Conservation (phyloP, 177 flowering plant genomes). For the Vitis hybrid region DNA sequence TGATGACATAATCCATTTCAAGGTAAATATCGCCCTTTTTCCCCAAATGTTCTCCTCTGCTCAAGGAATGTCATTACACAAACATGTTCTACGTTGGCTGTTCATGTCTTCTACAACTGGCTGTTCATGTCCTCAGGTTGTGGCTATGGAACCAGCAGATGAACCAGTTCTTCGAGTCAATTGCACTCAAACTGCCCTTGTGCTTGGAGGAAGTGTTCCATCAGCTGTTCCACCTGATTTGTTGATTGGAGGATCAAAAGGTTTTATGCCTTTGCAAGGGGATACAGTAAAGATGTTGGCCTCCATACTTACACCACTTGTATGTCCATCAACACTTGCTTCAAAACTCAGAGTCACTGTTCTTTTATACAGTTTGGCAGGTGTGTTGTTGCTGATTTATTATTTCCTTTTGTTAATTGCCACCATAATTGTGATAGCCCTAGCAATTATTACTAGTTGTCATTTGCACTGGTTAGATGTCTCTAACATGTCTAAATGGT, state of each 20-base stretch:
- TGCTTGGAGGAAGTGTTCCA: conserved; percentile 82
- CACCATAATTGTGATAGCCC: neutral
- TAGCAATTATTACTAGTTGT: neutral
- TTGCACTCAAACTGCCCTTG: conserved; percentile 74
- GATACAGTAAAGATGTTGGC: conserved; percentile 63
- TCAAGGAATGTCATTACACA: conserved; percentile 2
- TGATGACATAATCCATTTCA: conserved; percentile 58
- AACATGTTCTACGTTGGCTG: neutral
- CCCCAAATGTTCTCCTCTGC: neutral
- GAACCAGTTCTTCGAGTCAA: conserved; percentile 73
- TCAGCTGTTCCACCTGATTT: conserved; percentile 74
- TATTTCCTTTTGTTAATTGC: neutral
- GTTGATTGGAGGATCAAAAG: conserved; percentile 37
- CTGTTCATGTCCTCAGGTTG: conserved; percentile 44
- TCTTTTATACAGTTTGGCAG: conserved; percentile 70
- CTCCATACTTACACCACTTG: conserved; percentile 65
- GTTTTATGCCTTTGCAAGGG: conserved; percentile 51
- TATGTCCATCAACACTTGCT: conserved; percentile 82
- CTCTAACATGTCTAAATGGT: neutral
- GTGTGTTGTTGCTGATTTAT: conserved; percentile 36
- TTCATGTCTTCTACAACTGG: conserved; percentile 10
- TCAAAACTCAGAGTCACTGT: conserved; percentile 79
- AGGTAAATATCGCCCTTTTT: conserved; percentile 41
- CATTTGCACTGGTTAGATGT: neutral
- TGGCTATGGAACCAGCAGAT: conserved; percentile 78